These are phyloP conservation scores for Suillus discolor DNA, from an alignment of 768 basidiomycete genomes.

Conservation along the genomic window DNA sequence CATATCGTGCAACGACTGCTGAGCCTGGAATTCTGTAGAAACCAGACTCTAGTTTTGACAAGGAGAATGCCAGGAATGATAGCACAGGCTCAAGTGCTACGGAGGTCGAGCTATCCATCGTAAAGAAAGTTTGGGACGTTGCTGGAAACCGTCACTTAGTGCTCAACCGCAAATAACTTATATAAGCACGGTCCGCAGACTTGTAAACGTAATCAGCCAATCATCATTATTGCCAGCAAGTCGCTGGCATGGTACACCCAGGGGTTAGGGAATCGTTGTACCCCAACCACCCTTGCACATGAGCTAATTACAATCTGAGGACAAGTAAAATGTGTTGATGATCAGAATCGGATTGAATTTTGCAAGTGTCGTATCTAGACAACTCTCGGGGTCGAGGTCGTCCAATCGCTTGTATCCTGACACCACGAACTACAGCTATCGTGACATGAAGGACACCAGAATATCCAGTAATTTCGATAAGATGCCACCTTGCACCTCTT, in stretches of 20 bases:
- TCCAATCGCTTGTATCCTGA: too few species aligned
- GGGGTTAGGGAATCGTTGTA: background rate
- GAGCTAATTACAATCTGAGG: too few species aligned
- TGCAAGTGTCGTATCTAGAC: too few species aligned
- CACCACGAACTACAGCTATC: too few species aligned
- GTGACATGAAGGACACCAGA: too few species aligned
- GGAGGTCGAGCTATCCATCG: slow-evolving; percentile 38
- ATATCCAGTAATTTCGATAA: background rate
- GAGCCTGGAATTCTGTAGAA: slow-evolving; percentile 84
- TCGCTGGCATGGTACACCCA: background rate
- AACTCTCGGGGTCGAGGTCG: too few species aligned
- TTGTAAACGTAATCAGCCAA: background rate
- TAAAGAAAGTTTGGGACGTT: slow-evolving; percentile 3
- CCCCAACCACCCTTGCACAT: background rate
- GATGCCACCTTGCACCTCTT: background rate
- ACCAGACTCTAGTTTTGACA: slow-evolving; percentile 59
- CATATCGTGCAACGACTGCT: slow-evolving; percentile 84
- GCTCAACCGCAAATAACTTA: background rate
- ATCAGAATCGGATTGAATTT: too few species aligned
- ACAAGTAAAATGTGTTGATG: too few species aligned
- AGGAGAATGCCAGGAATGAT: slow-evolving; percentile 61
- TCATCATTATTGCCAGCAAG: background rate
- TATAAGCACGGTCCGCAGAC: background rate
- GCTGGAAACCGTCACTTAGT: background rate
- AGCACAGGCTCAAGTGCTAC: slow-evolving; percentile 56